A percentile compares a stretch with the other conserved stretches of the same genome.
phyloP scores from a whole-genome alignment of 306 rosid genomes.

The Begonia masoniana region DNA sequence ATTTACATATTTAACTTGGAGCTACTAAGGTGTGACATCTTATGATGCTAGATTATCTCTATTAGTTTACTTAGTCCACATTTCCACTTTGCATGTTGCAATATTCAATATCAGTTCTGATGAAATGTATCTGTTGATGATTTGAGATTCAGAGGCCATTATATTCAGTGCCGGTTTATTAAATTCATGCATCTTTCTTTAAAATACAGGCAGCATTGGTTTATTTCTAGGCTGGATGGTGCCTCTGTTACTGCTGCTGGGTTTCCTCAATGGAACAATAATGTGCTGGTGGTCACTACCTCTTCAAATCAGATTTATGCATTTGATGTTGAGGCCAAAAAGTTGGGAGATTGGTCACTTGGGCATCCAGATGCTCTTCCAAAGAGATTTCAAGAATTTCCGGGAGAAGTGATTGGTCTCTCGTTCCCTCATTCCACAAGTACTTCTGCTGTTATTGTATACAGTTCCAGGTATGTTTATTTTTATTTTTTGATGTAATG shows the following conservation, averaged over 20 bases:
- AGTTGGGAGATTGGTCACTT: conserved; percentile 85
- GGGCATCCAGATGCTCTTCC: conserved; percentile 60
- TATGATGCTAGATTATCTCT: not conserved
- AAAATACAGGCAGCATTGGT: conserved; percentile 81
- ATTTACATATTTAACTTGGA: conserved; percentile 76
- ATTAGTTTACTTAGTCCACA: not conserved
- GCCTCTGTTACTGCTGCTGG: conserved; percentile 97
- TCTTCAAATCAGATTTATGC: conserved; percentile 90
- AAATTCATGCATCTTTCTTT: too few species aligned
- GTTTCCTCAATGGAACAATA: conserved; percentile 61
- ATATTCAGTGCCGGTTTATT: too few species aligned
- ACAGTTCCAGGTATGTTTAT: conserved; percentile 67
- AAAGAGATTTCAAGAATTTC: conserved; percentile 78
- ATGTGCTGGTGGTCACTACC: conserved; percentile 66
- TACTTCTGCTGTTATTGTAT: conserved; percentile 59
- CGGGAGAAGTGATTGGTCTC: conserved; percentile 93
- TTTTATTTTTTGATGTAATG: too few species aligned
- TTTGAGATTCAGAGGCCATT: too few species aligned
- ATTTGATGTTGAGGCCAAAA: conserved; percentile 74
- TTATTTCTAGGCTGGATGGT: conserved; percentile 76
- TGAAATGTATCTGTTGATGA: too few species aligned
- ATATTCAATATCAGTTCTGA: too few species aligned
- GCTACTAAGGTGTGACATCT: conserved; percentile 42
- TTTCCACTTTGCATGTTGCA: too few species aligned
- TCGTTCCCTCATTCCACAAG: conserved; percentile 65